Percentiles rank a stretch among this genome's conserved stretches.
phyloP scores from a whole-genome alignment of 1,284 basidiomycete genomes.

The Mrakiaceae sp. region DNA sequence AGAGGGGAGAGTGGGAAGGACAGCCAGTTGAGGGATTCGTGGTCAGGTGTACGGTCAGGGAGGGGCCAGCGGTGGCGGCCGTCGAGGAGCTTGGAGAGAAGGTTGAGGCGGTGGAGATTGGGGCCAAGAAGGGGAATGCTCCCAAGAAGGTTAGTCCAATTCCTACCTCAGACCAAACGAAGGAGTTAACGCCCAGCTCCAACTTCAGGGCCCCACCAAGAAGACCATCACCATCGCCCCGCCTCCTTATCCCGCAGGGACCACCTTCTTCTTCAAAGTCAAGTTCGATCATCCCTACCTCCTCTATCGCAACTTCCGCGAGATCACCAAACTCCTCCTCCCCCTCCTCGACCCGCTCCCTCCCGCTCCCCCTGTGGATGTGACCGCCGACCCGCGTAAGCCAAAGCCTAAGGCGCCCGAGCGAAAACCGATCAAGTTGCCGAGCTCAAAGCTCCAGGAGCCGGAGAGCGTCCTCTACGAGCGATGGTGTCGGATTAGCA shows the following conservation, averaged over 20 bases:
- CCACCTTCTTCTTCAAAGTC: slow-evolving; percentile 97
- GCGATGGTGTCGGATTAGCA: slow-evolving; percentile 43
- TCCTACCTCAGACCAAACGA: no score
- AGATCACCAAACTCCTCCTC: slow-evolving; percentile 72
- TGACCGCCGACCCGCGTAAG: slow-evolving; percentile 34
- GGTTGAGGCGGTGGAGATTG: background rate
- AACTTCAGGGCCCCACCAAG: background rate
- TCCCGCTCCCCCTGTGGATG: slow-evolving; percentile 17
- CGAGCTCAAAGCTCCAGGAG: slow-evolving; percentile 27
- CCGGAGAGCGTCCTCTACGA: slow-evolving; percentile 37
- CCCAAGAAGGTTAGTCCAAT: no score
- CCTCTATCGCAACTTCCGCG: slow-evolving; percentile 97
- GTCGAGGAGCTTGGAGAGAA: slow-evolving; percentile 1
- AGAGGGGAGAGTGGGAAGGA: slow-evolving; percentile 66
- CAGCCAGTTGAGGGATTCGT: slow-evolving; percentile 93
- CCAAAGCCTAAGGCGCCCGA: slow-evolving; percentile 46
- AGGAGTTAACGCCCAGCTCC: background rate
- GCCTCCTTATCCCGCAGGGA: slow-evolving; percentile 61
- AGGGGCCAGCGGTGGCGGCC: slow-evolving; percentile 4
- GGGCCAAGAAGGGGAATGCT: slow-evolving; percentile 4
- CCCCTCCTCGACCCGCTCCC: slow-evolving; percentile 25
- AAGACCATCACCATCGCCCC: slow-evolving; percentile 14
- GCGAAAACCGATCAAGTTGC: slow-evolving; percentile 3
- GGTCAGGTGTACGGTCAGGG: slow-evolving; percentile 60
- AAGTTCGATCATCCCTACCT: slow-evolving; percentile 99